Evolutionary conservation across 495 filamentous ascomycete genomes (phyloP).

Genomic region (Pyrenula massariospora): DNA sequence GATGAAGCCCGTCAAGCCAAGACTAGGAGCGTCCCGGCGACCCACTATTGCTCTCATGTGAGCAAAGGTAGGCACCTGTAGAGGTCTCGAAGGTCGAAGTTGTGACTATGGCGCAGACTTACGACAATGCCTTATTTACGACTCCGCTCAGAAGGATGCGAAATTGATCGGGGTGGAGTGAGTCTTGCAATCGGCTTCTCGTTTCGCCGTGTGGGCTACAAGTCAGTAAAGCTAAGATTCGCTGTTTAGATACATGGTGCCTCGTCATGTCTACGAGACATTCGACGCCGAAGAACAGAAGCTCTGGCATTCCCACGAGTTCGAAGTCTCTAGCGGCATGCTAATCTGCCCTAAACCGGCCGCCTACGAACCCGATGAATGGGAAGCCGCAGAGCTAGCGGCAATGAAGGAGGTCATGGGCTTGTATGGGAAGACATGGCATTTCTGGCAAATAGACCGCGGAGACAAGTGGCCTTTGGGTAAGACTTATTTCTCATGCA

Average conservation of each 20-base stretch:
- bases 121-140: constrained; percentile 13
- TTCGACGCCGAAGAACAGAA: constrained; percentile 8
- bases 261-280: constrained; percentile 6
- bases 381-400: background rate
- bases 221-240: no score
- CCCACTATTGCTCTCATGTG: constrained; percentile 10
- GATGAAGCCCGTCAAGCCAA: background rate
- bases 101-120: constrained; percentile 8
- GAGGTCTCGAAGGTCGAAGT: no score
- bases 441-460: constrained; percentile 10
- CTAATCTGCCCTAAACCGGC: constrained; percentile 7
- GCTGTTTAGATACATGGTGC: constrained; percentile 12
- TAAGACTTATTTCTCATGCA: background rate
- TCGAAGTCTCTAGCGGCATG: constrained; percentile 11
- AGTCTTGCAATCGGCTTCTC: no score
- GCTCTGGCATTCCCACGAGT: constrained; percentile 13
- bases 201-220: no score
- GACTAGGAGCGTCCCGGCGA: constrained; percentile 7
- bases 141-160: constrained; percentile 8
- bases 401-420: constrained; percentile 9
- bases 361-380: background rate
- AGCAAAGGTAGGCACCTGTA: background rate
- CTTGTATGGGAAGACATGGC: constrained; percentile 15
- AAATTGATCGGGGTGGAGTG: constrained; percentile 9
- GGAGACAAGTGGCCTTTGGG: constrained; percentile 5